phyloP scores from a whole-genome alignment of 306 rosid species.

The Glycine soja region DNA sequence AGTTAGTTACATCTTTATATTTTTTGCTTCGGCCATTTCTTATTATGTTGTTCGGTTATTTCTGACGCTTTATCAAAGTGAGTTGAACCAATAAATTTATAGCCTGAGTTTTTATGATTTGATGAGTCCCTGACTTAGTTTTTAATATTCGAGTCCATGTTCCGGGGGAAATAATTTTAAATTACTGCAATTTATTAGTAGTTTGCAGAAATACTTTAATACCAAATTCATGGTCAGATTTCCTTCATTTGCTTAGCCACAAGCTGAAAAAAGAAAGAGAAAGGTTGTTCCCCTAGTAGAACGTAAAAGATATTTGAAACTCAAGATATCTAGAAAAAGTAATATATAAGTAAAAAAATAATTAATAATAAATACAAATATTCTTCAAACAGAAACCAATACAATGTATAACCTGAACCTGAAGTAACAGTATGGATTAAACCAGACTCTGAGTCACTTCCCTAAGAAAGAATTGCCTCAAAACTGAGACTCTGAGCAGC shows the following conservation, averaged over 20 bases:
- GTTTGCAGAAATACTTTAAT: background rate
- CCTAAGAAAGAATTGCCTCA: slow-evolving; percentile 57
- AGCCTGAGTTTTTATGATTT: background rate
- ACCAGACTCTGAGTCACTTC: slow-evolving; percentile 24
- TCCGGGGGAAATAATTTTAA: background rate
- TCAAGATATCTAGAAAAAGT: slow-evolving; percentile 1
- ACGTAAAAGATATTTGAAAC: slow-evolving; percentile 32
- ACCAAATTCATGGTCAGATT: background rate
- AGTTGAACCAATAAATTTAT: background rate
- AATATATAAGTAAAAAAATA: slow-evolving; percentile 28
- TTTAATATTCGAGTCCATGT: background rate
- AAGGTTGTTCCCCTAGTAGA: slow-evolving; percentile 16
- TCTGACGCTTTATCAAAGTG: background rate
- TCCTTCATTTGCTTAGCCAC: background rate
- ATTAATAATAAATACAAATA: background rate
- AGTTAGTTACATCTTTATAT: background rate
- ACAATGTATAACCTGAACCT: slow-evolving; percentile 34
- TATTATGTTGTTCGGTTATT: background rate
- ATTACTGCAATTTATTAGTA: background rate
- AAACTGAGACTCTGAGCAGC: slow-evolving; percentile 41
- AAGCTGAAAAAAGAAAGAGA: slow-evolving; percentile 20
- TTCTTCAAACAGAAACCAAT: background rate
- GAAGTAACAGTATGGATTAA: background rate
- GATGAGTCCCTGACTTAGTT: background rate
- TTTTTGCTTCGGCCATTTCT: background rate